Percentiles rank a stretch among this genome's conserved stretches.
Conservation (phyloP, 106 monocot genomes). For the Hemerocallis citrina region DNA sequence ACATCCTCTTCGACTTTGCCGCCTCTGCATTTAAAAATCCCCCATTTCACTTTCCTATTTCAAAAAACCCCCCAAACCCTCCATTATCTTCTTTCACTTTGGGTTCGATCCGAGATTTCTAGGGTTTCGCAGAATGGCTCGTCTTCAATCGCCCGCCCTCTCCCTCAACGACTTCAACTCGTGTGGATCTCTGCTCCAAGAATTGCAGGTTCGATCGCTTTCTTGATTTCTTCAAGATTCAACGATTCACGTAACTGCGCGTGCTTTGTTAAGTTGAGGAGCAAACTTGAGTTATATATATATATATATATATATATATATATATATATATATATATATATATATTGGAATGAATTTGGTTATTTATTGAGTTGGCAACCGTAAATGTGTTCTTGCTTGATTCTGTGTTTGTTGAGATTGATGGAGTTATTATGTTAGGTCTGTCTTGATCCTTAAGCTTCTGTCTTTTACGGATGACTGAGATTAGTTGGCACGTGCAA, state of each 20-base stretch:
- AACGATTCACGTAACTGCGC: background rate
- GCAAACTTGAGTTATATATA: no score
- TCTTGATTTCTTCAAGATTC: background rate
- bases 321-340: no score
- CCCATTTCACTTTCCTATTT: no score
- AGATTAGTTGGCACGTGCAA: no score
- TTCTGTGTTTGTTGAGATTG: no score
- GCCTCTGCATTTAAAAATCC: constrained; percentile 32
- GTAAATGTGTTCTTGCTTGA: background rate
- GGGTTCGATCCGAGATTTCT: background rate
- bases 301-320: background rate
- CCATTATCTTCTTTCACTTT: background rate
- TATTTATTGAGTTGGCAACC: background rate
- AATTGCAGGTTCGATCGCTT: constrained; percentile 48
- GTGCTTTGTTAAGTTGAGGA: background rate
- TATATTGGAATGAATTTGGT: no score
- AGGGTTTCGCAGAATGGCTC: constrained; percentile 25
- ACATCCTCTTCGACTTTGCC: constrained; percentile 42
- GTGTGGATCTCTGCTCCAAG: constrained; percentile 57
- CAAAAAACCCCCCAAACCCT: background rate
- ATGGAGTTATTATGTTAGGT: no score
- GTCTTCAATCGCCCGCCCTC: background rate
- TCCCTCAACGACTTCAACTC: constrained; percentile 25
- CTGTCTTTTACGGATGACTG: no score
- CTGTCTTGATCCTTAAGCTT: no score